These are phyloP conservation scores for Xerocomus spinulosus DNA, from an alignment of 768 basidiomycete genomes.

Conservation along the genomic window DNA sequence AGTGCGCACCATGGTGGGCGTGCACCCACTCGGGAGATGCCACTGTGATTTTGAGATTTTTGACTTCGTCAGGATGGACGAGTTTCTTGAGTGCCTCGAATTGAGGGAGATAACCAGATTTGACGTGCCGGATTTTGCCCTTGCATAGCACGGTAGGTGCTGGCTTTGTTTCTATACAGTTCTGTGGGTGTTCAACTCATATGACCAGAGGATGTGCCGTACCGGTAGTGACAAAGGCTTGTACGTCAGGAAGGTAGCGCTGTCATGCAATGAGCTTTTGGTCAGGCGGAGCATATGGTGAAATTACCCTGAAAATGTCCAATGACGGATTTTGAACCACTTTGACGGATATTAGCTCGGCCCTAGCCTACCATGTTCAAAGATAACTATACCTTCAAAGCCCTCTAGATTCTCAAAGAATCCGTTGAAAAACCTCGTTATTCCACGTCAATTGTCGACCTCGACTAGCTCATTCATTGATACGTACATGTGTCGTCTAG, in stretches of 20 bases:
- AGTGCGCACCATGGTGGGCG: slow-evolving; percentile 51
- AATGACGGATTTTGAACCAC: slow-evolving; percentile 21
- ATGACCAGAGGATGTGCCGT: background rate
- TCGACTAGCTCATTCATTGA: background rate
- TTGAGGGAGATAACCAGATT: slow-evolving; percentile 59
- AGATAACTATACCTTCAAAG: slow-evolving; percentile 17
- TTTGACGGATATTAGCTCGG: slow-evolving; percentile 6
- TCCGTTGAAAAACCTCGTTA: slow-evolving; percentile 23
- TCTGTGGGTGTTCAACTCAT: background rate
- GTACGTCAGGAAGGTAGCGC: slow-evolving; percentile 26
- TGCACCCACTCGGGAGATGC: slow-evolving; percentile 72
- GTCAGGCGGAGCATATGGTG: no score
- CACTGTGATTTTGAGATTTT: slow-evolving; percentile 65
- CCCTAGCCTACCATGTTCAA: background rate
- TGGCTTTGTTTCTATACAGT: slow-evolving; percentile 17
- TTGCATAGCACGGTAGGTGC: slow-evolving; percentile 29
- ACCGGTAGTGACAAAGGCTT: slow-evolving; percentile 21
- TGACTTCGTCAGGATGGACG: slow-evolving; percentile 57
- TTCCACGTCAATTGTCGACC: background rate
- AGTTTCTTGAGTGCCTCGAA: slow-evolving; percentile 57
- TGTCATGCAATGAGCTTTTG: no score
- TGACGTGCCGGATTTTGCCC: slow-evolving; percentile 59
- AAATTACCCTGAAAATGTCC: slow-evolving; percentile 26
- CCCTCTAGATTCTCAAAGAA: slow-evolving; percentile 26
- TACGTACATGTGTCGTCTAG: slow-evolving; percentile 25